These are phyloP conservation scores for Arctium lappa DNA, from an alignment of 129 eudicot genomes.

Conservation along the genomic window DNA sequence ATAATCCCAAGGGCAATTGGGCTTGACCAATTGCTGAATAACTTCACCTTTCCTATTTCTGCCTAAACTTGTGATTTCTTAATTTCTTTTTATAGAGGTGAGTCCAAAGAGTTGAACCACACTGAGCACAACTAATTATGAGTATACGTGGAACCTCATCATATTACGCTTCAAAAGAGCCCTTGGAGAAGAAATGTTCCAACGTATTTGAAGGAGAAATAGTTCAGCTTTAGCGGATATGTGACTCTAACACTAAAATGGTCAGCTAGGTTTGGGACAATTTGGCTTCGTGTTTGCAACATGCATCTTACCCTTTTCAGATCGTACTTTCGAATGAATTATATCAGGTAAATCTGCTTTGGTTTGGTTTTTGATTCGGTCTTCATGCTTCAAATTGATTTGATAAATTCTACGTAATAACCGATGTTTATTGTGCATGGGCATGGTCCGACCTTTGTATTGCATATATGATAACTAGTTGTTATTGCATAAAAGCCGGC, in stretches of 20 bases:
- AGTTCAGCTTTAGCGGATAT: background rate
- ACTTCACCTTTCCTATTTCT: constrained; percentile 51
- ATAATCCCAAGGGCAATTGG: constrained; percentile 51
- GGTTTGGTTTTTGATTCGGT: background rate
- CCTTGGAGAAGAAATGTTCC: background rate
- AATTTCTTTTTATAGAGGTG: background rate
- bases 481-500: background rate
- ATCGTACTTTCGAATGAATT: background rate
- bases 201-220: background rate
- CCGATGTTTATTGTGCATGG: background rate
- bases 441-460: background rate
- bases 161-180: background rate
- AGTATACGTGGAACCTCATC: background rate
- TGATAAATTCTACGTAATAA: background rate
- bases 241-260: background rate
- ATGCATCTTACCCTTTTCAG: background rate
- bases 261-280: background rate
- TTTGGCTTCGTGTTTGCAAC: background rate
- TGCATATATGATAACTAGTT: background rate
- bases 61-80: background rate
- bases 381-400: background rate
- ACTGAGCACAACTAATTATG: too few species aligned
- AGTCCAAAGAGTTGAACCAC: background rate
- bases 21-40: constrained; percentile 65
- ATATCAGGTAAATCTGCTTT: background rate